Evolutionary conservation across 2,329 filamentous ascomycete species (phyloP), one percentile per base, ranked within the genome.

Genomic region (Septoria petroselini): DNA sequence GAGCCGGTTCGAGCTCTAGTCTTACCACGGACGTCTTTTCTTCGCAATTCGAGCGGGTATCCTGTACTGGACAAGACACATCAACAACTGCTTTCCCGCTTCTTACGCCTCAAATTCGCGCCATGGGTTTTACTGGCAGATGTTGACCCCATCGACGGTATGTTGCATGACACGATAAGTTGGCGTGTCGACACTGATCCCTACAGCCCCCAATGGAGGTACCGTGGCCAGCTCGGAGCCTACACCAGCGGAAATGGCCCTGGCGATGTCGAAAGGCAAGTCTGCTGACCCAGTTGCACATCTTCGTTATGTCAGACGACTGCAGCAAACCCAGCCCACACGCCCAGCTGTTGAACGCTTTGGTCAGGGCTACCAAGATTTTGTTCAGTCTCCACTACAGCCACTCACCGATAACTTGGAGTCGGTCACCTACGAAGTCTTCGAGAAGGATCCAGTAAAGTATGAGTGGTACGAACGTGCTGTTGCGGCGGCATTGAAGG

Each of bases 401-500:
- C 93, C 93, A 0, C 77, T 98, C 11, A 91, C 91, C 0, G 93
- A 98, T 69, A 98, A 98, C 61, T 78, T 98, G 11, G 94, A 98
- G 68, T 95, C 90, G 39, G 87, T 95, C 34, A 98, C 93, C 0
- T 98, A 98, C 68, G 93, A 98, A 67, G 91, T 97, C 2, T 98
- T 98, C 63, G 93, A 98, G 68, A 94, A 94, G 60, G 94, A 98
- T 58, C 93, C 93, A 0, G 87, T 98, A 71, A 98, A 98, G 71
- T 98, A 98, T 67, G 84, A 90, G 57, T 94, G 91, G 77, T 98
- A 98, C 66, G 90, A 97, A 68, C 77, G 79, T 38, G 93, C 93
- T 11, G 85, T 94, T 49, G 81, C 82, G 3, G 82, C 87, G 57
- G 91, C 93, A 0, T 76, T 98, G 54, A 77, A 73, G 9, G 91